Conservation (phyloP, 1,284 basidiomycete species). For the Cyathus olla region DNA sequence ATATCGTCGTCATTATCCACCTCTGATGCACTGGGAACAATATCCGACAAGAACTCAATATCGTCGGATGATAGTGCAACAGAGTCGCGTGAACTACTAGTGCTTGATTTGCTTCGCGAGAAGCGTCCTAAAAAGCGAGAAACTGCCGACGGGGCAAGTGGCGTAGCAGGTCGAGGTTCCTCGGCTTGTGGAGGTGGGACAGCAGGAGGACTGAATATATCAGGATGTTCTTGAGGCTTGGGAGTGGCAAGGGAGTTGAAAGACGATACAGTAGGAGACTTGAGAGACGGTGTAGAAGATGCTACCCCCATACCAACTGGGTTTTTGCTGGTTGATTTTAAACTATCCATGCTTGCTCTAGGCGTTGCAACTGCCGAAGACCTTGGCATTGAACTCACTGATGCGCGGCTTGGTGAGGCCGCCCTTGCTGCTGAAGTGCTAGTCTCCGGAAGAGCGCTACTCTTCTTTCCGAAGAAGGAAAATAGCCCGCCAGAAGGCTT, state of each 20-base stretch:
- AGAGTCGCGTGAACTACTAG: constrained; percentile 54
- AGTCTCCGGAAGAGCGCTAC: constrained; percentile 9
- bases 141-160: constrained; percentile 64
- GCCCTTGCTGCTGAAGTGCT: constrained; percentile 19
- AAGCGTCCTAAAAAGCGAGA: constrained; percentile 80
- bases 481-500: constrained; percentile 67
- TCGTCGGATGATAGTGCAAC: constrained; percentile 77
- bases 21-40: constrained; percentile 68
- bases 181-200: constrained; percentile 8
- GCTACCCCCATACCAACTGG: not conserved
- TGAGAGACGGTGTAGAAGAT: not conserved
- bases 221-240: not conserved
- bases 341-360: constrained; percentile 2
- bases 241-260: not conserved
- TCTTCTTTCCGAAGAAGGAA: constrained; percentile 73
- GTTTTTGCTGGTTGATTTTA: not conserved
- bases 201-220: not conserved
- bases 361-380: constrained; percentile 8
- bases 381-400: constrained; percentile 16
- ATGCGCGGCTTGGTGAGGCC: constrained; percentile 24
- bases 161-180: constrained; percentile 21
- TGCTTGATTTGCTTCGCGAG: constrained; percentile 58
- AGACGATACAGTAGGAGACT: not conserved
- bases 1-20: constrained; percentile 36
- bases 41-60: constrained; percentile 80